These are phyloP conservation scores for Fusarium compactum DNA, from an alignment of 2,329 filamentous ascomycete species.

Conservation along the genomic window DNA sequence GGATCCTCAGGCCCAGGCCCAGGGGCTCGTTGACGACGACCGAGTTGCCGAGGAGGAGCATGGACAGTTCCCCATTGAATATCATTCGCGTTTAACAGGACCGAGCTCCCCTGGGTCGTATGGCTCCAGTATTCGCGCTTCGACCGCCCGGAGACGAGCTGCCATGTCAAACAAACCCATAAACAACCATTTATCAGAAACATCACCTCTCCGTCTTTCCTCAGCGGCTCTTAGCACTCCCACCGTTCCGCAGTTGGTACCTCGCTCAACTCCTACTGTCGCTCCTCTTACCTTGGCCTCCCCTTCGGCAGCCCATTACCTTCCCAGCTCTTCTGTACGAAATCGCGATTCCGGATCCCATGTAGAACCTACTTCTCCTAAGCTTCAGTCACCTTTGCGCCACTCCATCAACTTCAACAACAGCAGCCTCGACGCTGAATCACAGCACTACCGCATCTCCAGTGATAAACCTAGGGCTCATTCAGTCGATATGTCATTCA, in stretches of 20 bases:
- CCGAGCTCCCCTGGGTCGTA: constrained; percentile 34
- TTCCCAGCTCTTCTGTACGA: constrained; percentile 38
- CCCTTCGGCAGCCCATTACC: constrained; percentile 35
- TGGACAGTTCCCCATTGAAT: constrained; percentile 41
- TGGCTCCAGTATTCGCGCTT: constrained; percentile 39
- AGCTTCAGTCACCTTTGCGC: constrained; percentile 50
- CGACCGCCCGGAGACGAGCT: constrained; percentile 31
- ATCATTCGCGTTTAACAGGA: constrained; percentile 41
- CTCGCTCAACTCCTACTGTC: constrained; percentile 20
- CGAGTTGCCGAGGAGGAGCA: constrained; percentile 28
- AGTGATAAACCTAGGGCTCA: constrained; percentile 34
- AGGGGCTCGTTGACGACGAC: constrained; percentile 39
- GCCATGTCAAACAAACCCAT: constrained; percentile 33
- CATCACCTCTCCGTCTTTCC: constrained; percentile 35
- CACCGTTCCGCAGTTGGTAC: constrained; percentile 23
- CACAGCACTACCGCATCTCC: constrained; percentile 26
- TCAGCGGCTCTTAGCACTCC: constrained; percentile 33
- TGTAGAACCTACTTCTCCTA: constrained; percentile 48
- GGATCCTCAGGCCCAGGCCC: constrained; percentile 31
- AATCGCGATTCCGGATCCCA: constrained; percentile 40
- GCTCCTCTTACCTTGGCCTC: constrained; percentile 28
- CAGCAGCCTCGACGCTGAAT: constrained; percentile 26
- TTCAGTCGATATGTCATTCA: constrained; percentile 52
- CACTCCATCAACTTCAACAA: constrained; percentile 47
- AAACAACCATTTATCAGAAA: constrained; percentile 40